Evolutionary conservation across 2,329 filamentous ascomycete genomes (phyloP).

Genomic region (Blastomyces silverae): DNA sequence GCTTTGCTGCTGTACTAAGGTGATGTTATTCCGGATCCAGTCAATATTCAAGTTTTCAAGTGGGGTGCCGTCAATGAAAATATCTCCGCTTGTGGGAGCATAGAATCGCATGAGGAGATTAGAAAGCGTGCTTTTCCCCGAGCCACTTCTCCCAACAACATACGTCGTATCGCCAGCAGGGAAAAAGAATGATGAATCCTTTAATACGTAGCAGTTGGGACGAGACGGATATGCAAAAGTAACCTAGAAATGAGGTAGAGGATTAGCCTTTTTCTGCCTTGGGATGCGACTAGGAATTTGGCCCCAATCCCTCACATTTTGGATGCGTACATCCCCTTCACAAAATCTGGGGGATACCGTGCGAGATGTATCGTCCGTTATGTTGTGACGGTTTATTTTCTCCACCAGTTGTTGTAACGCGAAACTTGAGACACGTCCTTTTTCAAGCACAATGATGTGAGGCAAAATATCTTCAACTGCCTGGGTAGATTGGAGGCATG

Average conservation of each 20-base stretch:
- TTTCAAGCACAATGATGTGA: conserved; percentile 68
- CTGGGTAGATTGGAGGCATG: conserved; percentile 68
- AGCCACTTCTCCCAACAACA: conserved; percentile 78
- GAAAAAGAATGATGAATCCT: conserved; percentile 60
- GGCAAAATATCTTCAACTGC: conserved; percentile 67
- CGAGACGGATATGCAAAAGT: conserved; percentile 75
- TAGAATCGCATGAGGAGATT: conserved; percentile 77
- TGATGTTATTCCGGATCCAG: conserved; percentile 74
- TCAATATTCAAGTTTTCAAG: conserved; percentile 56
- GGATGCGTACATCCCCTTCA: conserved; percentile 62
- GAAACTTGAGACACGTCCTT: conserved; percentile 67
- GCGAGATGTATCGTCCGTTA: conserved; percentile 28
- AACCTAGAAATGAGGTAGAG: conserved; percentile 48
- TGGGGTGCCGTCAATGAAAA: conserved; percentile 60
- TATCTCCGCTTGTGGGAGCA: conserved; percentile 55
- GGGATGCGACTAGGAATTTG: conserved; percentile 11
- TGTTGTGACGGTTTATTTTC: conserved; percentile 22
- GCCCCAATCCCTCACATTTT: conserved; percentile 48
- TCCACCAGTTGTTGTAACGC: conserved; percentile 50
- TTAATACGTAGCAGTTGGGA: conserved; percentile 53
- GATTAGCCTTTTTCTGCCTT: neutral
- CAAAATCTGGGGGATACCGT: conserved; percentile 41
- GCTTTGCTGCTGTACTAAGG: conserved; percentile 74
- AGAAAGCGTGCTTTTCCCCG: conserved; percentile 82
- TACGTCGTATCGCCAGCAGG: conserved; percentile 67